phyloP scores from a whole-genome alignment of 345 rosid species.

The Gossypium stocksii region DNA sequence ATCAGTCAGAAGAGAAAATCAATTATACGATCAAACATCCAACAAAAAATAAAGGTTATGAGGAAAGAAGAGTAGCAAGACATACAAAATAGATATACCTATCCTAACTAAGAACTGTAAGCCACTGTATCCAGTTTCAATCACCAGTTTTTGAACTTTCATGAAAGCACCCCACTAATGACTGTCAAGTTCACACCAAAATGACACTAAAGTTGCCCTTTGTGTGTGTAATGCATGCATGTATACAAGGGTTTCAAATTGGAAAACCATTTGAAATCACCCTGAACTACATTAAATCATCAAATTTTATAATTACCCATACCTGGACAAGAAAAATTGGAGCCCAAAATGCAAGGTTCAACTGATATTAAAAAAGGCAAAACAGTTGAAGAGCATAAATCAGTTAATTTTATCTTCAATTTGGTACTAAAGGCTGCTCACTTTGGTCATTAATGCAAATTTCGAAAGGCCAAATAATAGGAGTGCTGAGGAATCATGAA shows the following conservation, averaged over 20 bases:
- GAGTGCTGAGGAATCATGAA: not conserved
- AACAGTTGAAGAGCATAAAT: not conserved
- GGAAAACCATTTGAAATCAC: not conserved
- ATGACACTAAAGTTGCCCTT: not conserved
- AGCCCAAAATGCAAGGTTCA: not conserved
- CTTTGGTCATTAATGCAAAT: not conserved
- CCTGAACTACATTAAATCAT: not conserved
- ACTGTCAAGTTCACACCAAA: not conserved
- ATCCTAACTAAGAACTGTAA: not conserved
- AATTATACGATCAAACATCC: not conserved
- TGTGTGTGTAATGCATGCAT: not conserved
- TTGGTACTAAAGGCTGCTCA: not conserved
- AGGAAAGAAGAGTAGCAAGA: constrained; percentile 4
- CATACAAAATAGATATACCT: not conserved
- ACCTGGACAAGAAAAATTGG: not conserved
- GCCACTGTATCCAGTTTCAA: not conserved
- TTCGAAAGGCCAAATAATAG: not conserved
- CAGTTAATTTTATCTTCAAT: constrained; percentile 9
- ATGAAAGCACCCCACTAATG: not conserved
- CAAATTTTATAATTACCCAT: not conserved
- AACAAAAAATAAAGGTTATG: not conserved
- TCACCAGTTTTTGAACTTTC: not conserved
- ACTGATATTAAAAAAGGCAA: not conserved
- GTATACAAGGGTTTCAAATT: not conserved
- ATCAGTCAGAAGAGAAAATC: constrained; percentile 12